phyloP scores from a whole-genome alignment of 495 filamentous ascomycete genomes.

The Penicillium pancosmium region DNA sequence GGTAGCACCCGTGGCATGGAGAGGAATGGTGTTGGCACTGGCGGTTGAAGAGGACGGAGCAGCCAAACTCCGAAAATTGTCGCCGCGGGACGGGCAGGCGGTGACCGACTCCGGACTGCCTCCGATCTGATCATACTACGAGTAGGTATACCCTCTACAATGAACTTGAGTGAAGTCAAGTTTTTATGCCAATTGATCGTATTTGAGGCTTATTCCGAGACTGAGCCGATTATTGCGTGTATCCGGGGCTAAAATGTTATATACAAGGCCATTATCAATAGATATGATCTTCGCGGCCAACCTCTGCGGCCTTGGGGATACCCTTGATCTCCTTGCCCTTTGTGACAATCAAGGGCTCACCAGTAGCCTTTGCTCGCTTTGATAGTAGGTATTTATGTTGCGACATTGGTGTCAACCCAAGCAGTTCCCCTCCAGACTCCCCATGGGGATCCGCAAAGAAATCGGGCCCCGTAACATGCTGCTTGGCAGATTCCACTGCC shows the following conservation, averaged over 20 bases:
- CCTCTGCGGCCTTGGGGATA: slow-evolving; percentile 48
- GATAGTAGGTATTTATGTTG: slow-evolving; percentile 33
- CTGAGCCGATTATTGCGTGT: slow-evolving; percentile 4
- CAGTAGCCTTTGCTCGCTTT: slow-evolving; percentile 27
- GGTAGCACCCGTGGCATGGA: slow-evolving; percentile 22
- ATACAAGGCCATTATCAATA: slow-evolving; percentile 28
- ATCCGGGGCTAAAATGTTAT: slow-evolving; percentile 1
- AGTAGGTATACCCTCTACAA: background rate
- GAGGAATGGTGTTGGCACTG: slow-evolving; percentile 8
- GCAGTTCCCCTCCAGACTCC: slow-evolving; percentile 22
- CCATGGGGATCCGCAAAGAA: slow-evolving; percentile 32
- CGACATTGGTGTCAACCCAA: slow-evolving; percentile 37
- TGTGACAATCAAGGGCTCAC: slow-evolving; percentile 31
- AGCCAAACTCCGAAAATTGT: slow-evolving; percentile 33
- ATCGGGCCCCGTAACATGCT: slow-evolving; percentile 41
- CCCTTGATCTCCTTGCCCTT: slow-evolving; percentile 48
- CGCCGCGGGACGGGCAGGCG: slow-evolving; percentile 30
- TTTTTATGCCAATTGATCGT: background rate
- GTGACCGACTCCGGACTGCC: slow-evolving; percentile 24
- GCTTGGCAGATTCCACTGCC: slow-evolving; percentile 35
- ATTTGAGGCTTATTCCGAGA: background rate
- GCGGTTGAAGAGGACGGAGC: slow-evolving; percentile 8
- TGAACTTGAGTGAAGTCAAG: background rate
- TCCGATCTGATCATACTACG: slow-evolving; percentile 15
- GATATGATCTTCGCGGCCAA: slow-evolving; percentile 48